phyloP scores from a whole-genome alignment of 75 land plant species.

The Cunninghamia lanceolata region DNA sequence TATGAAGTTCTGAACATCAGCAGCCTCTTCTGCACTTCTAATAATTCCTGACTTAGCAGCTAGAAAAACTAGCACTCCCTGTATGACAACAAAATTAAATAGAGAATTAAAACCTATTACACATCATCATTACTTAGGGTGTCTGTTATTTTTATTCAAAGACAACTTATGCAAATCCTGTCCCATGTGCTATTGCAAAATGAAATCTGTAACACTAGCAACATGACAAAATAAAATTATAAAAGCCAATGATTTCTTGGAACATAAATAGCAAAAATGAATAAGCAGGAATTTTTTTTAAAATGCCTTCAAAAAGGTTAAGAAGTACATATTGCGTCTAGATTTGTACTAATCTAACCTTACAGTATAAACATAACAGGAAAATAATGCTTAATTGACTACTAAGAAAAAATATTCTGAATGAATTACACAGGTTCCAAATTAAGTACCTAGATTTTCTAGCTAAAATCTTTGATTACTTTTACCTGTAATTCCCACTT shows the following conservation, averaged over 20 bases:
- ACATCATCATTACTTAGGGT: neutral
- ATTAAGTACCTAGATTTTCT: neutral
- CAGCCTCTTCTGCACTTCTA: conserved; percentile 43
- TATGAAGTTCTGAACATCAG: conserved; percentile 42
- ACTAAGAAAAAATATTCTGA: neutral
- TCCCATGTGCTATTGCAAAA: neutral
- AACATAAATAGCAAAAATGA: neutral
- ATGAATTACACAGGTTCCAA: neutral
- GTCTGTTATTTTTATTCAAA: neutral
- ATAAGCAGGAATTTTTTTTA: neutral
- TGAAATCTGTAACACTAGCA: neutral
- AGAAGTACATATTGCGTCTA: neutral
- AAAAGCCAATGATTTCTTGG: neutral
- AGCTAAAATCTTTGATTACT: neutral
- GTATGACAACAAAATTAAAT: conserved; percentile 4
- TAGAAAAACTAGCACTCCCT: conserved; percentile 43
- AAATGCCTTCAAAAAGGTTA: neutral
- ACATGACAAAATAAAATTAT: neutral
- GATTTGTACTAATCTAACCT: neutral
- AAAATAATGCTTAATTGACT: neutral
- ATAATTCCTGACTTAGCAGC: conserved; percentile 33
- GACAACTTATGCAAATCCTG: neutral
- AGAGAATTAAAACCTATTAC: neutral
- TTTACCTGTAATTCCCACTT: neutral
- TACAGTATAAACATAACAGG: neutral